Evolutionary conservation across 2,329 filamentous ascomycete genomes (phyloP).

Genomic region (Boeremia lycopersici): DNA sequence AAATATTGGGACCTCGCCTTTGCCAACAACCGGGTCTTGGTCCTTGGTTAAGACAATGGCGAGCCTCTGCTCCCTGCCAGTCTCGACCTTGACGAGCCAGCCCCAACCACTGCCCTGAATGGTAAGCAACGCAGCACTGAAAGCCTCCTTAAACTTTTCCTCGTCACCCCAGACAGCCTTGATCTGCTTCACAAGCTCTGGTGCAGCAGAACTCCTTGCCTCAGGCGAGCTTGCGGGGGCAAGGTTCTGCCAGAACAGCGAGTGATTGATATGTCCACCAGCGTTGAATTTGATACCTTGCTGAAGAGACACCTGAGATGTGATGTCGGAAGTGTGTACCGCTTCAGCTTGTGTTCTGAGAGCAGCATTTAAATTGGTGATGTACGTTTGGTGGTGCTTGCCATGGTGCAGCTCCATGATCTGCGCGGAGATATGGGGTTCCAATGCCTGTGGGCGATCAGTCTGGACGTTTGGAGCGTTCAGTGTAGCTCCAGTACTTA

Average conservation of each 20-base stretch:
- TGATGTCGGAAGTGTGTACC: conserved; percentile 62
- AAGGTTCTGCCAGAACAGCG: conserved; percentile 89
- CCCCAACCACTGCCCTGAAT: conserved; percentile 89
- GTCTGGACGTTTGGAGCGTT: background rate
- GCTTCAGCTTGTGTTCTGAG: conserved; percentile 65
- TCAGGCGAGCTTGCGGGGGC: conserved; percentile 64
- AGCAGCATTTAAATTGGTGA: conserved; percentile 74
- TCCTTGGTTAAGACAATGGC: conserved; percentile 83
- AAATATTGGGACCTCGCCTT: conserved; percentile 69
- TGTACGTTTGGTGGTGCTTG: conserved; percentile 81
- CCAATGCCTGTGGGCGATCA: conserved; percentile 62
- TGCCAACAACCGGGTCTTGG: conserved; percentile 75
- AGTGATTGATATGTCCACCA: conserved; percentile 92
- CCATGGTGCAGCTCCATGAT: conserved; percentile 83
- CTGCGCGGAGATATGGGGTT: conserved; percentile 74
- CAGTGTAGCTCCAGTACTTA: conserved; percentile 38
- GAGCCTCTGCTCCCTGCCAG: conserved; percentile 58
- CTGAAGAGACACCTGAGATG: conserved; percentile 70
- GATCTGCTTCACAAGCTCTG: conserved; percentile 67
- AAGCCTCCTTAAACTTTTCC: conserved; percentile 68
- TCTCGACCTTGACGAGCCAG: conserved; percentile 75
- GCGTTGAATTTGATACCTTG: conserved; percentile 83
- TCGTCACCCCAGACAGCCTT: conserved; percentile 71
- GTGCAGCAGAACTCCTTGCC: conserved; percentile 61
- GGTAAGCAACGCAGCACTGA: conserved; percentile 68